Conservation (phyloP, 495 filamentous ascomycete genomes). For the Penicillium malachiteum region DNA sequence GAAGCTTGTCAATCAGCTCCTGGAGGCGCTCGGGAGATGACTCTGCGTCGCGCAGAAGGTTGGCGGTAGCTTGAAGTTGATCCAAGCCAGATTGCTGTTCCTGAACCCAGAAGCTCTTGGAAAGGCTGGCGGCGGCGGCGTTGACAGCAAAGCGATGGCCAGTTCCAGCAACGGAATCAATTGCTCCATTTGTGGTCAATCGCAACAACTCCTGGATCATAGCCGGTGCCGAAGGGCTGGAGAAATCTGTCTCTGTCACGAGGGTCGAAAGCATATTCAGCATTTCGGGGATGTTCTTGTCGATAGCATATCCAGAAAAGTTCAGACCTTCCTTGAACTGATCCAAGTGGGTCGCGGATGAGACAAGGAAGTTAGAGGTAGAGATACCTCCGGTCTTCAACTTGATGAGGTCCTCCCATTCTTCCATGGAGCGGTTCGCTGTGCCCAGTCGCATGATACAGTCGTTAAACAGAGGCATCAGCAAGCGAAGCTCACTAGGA, state of each 20-base stretch:
- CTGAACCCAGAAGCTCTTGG: slow-evolving; percentile 61
- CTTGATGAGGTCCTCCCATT: slow-evolving; percentile 93
- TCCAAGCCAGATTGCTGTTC: slow-evolving; percentile 85
- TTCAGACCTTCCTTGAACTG: slow-evolving; percentile 75
- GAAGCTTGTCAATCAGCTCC: slow-evolving; percentile 81
- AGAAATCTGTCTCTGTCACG: slow-evolving; percentile 84
- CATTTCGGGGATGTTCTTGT: slow-evolving; percentile 87
- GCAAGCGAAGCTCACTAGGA: slow-evolving; percentile 77
- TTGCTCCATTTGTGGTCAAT: slow-evolving; percentile 80
- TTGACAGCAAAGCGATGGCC: slow-evolving; percentile 83
- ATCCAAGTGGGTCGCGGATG: slow-evolving; percentile 68
- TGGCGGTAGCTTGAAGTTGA: slow-evolving; percentile 82
- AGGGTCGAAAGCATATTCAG: slow-evolving; percentile 79
- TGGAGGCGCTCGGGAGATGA: slow-evolving; percentile 58
- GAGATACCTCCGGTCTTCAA: slow-evolving; percentile 92
- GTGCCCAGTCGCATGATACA: slow-evolving; percentile 91
- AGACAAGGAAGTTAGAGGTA: slow-evolving; percentile 71
- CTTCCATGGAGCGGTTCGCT: slow-evolving; percentile 81
- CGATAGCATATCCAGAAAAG: slow-evolving; percentile 80
- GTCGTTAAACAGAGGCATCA: slow-evolving; percentile 90
- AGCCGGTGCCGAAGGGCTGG: slow-evolving; percentile 71
- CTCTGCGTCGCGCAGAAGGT: slow-evolving; percentile 55
- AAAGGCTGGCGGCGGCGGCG: slow-evolving; percentile 77
- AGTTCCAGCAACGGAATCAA: slow-evolving; percentile 83
- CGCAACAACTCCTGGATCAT: slow-evolving; percentile 85